These are phyloP conservation scores for Verticillium nubilum DNA, from an alignment of 2,329 filamentous ascomycete genomes.

Conservation along the genomic window DNA sequence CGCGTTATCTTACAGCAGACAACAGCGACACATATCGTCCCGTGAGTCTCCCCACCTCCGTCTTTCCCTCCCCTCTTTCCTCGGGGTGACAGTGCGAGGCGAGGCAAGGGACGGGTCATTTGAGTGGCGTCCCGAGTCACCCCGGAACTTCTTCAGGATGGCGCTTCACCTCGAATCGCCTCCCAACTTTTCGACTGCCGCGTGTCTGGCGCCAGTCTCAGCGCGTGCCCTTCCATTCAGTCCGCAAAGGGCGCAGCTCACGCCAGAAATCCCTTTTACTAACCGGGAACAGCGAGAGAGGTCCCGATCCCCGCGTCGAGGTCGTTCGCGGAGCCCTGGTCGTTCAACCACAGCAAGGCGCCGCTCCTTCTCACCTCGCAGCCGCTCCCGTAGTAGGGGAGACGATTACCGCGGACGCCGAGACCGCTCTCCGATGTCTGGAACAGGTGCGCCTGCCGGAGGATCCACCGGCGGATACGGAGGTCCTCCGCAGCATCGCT, in stretches of 20 bases:
- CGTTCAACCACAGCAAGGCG: slow-evolving; percentile 53
- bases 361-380: slow-evolving; percentile 74
- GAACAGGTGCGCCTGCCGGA: slow-evolving; percentile 62
- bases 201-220: not conserved
- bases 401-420: slow-evolving; percentile 70
- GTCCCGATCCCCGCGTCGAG: slow-evolving; percentile 71
- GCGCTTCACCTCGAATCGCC: not conserved
- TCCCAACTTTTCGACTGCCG: not conserved
- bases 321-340: slow-evolving; percentile 78
- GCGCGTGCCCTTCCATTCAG: not conserved
- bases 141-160: not conserved
- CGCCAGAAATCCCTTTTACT: slow-evolving; percentile 10
- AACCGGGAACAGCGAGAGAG: slow-evolving; percentile 66
- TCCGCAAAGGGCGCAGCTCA: not conserved
- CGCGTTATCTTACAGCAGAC: slow-evolving; percentile 39
- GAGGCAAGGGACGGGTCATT: not conserved
- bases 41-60: slow-evolving; percentile 34
- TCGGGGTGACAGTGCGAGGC: not conserved
- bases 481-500: slow-evolving; percentile 62
- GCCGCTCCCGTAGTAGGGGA: slow-evolving; percentile 66
- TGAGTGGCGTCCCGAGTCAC: not conserved
- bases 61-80: not conserved
- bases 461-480: slow-evolving; percentile 63
- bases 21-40: slow-evolving; percentile 57
- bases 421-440: slow-evolving; percentile 83